Percentiles rank a stretch among this genome's conserved stretches.
phyloP scores from a whole-genome alignment of 2,329 filamentous ascomycete species.

The Penicillium sp. region DNA sequence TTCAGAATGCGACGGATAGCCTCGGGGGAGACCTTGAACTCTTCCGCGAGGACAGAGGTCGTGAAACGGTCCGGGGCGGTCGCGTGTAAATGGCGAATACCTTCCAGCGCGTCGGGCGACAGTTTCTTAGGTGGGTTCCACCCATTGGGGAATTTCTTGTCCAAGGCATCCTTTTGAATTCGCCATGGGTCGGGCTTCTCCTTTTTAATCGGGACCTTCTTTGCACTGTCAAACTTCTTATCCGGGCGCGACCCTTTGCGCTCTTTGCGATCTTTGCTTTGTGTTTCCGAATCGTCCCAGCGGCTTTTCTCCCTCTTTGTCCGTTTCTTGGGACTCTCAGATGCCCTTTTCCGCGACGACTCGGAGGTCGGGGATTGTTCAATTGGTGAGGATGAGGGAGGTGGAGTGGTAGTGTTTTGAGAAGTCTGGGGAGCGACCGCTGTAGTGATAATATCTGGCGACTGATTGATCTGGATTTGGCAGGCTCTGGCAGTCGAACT shows the following conservation, averaged over 20 bases:
- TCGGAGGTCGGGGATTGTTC: background rate
- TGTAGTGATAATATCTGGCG: conserved; percentile 2
- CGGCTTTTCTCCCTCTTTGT: background rate
- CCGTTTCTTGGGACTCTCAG: background rate
- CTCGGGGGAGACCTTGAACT: conserved; percentile 88
- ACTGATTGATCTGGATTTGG: conserved; percentile 12
- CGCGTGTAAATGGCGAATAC: conserved; percentile 80
- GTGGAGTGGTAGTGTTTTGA: background rate
- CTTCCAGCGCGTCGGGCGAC: conserved; percentile 89
- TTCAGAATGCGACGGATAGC: conserved; percentile 84
- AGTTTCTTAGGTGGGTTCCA: conserved; percentile 87
- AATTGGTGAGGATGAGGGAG: background rate
- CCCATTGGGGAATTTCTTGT: conserved; percentile 75
- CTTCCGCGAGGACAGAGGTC: conserved; percentile 71
- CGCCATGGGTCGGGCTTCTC: conserved; percentile 67
- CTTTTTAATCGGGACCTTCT: conserved; percentile 25
- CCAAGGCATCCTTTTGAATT: conserved; percentile 74
- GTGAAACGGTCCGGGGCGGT: conserved; percentile 80
- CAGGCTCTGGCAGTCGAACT: conserved; percentile 11
- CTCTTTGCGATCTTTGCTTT: conserved; percentile 12
- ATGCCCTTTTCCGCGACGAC: background rate
- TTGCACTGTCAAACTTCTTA: conserved; percentile 16
- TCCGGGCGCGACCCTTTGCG: conserved; percentile 17
- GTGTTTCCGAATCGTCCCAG: conserved; percentile 2
- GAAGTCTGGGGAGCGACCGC: background rate